A percentile compares a stretch with the other conserved stretches of the same genome.
phyloP scores from a whole-genome alignment of 148 eudicot genomes.

The Silene latifolia region DNA sequence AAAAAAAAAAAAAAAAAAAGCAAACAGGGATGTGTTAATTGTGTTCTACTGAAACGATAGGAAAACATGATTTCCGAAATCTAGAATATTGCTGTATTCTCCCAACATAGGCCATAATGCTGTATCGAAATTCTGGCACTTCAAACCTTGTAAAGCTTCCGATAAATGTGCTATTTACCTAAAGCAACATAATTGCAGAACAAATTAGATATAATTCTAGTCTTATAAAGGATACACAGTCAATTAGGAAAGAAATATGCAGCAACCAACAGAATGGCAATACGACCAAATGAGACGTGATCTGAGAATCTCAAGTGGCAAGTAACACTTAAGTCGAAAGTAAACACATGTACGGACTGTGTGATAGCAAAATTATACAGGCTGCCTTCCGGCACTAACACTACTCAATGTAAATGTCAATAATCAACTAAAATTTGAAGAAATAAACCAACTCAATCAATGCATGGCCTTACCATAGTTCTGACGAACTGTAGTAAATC shows the following conservation, averaged over 20 bases:
- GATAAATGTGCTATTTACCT: conserved; percentile 8
- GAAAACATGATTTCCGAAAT: background rate
- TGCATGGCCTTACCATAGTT: conserved; percentile 60
- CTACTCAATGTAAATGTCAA: background rate
- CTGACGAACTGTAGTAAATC: conserved; percentile 69
- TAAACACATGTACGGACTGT: background rate
- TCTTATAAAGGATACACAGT: background rate
- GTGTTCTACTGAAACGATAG: background rate
- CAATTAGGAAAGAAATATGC: background rate
- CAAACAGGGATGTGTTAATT: background rate
- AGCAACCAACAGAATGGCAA: background rate
- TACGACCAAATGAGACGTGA: background rate
- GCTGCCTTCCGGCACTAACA: background rate
- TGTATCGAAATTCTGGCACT: background rate
- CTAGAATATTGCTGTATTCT: background rate
- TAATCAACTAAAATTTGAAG: background rate
- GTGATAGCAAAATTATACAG: background rate
- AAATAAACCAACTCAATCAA: background rate
- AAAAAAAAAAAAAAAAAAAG: background rate
- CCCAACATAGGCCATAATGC: too few relatives aligned
- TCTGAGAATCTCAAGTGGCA: too few relatives aligned
- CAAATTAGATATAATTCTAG: background rate
- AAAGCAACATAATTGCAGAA: conserved; percentile 4
- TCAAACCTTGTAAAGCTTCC: background rate
- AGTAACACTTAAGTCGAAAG: background rate